Conservation (phyloP, 306 rosid species). For the Pueraria montana region DNA sequence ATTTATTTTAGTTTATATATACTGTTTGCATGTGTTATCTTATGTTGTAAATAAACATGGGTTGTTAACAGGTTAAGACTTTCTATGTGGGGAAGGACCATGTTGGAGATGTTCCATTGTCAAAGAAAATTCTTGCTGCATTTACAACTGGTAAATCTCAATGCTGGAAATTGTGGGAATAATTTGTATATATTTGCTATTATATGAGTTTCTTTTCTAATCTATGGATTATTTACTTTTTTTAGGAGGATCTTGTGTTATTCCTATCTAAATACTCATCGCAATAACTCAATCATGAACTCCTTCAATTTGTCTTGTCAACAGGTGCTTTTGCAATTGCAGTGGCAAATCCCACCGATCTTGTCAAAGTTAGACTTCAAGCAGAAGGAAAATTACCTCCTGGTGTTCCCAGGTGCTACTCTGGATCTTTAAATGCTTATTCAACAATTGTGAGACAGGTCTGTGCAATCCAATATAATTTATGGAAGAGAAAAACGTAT, state of each 20-base stretch:
- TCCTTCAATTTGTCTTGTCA: slow-evolving; percentile 15
- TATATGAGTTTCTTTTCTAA: slow-evolving; percentile 27
- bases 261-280: slow-evolving; percentile 3
- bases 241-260: slow-evolving; percentile 30
- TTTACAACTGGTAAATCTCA: slow-evolving; percentile 84
- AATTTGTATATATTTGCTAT: neutral
- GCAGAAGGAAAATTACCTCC: slow-evolving; percentile 95
- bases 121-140: slow-evolving; percentile 94
- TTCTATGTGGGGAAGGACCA: slow-evolving; percentile 78
- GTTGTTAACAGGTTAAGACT: slow-evolving; percentile 74
- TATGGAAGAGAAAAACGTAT: slow-evolving; percentile 6
- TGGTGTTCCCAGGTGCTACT: slow-evolving; percentile 93
- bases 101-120: slow-evolving; percentile 92
- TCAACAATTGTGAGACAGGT: slow-evolving; percentile 93
- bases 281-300: slow-evolving; percentile 14
- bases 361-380: slow-evolving; percentile 97
- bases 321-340: slow-evolving; percentile 89
- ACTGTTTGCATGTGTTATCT: slow-evolving; percentile 41
- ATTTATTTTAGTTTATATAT: slow-evolving; percentile 28
- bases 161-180: slow-evolving; percentile 29
- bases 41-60: slow-evolving; percentile 44
- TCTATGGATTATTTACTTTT: slow-evolving; percentile 19
- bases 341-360: slow-evolving; percentile 97
- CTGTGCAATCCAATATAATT: slow-evolving; percentile 42
- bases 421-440: slow-evolving; percentile 95